Conservation (phyloP, 176 grass and related monocot genomes). For the Thalia dealbata region DNA sequence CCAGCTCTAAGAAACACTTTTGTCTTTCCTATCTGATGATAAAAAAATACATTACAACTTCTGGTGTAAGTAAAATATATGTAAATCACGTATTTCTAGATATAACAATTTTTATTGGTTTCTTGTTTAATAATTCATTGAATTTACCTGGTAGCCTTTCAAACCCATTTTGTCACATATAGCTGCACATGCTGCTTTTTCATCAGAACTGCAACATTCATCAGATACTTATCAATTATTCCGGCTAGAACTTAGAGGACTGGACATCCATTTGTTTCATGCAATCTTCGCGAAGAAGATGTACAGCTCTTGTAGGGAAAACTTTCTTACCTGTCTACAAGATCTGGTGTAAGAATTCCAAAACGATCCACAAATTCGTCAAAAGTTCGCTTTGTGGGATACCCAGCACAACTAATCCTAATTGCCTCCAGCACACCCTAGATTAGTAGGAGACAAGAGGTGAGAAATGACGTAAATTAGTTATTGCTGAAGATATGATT, state of each 20-base stretch:
- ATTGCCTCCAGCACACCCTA: slow-evolving; percentile 98
- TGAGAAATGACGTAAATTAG: not conserved
- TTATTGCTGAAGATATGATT: not conserved
- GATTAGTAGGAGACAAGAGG: not conserved
- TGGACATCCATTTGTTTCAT: not conserved
- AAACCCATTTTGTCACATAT: slow-evolving; percentile 85
- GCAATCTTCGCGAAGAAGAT: not conserved
- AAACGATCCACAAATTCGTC: slow-evolving; percentile 93
- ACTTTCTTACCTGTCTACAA: slow-evolving; percentile 66
- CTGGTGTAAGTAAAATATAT: slow-evolving; percentile 18
- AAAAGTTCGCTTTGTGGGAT: slow-evolving; percentile 91
- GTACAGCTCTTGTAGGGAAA: not conserved
- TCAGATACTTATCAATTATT: not conserved
- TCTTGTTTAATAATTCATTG: not conserved
- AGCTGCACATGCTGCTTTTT: slow-evolving; percentile 57
- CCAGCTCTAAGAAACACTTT: slow-evolving; percentile 94
- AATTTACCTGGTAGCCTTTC: slow-evolving; percentile 78
- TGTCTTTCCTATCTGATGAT: slow-evolving; percentile 80
- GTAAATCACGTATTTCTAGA: not conserved
- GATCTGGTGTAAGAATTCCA: slow-evolving; percentile 74
- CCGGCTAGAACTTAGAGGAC: slow-evolving; percentile 43
- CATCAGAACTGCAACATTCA: slow-evolving; percentile 56
- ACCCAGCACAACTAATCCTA: slow-evolving; percentile 89
- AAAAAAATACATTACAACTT: slow-evolving; percentile 9
- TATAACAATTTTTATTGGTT: not conserved